Evolutionary conservation across 169 alveolate species (phyloP), one percentile per base, ranked within the genome.

Genomic region (Plasmodium blacklocki): DNA sequence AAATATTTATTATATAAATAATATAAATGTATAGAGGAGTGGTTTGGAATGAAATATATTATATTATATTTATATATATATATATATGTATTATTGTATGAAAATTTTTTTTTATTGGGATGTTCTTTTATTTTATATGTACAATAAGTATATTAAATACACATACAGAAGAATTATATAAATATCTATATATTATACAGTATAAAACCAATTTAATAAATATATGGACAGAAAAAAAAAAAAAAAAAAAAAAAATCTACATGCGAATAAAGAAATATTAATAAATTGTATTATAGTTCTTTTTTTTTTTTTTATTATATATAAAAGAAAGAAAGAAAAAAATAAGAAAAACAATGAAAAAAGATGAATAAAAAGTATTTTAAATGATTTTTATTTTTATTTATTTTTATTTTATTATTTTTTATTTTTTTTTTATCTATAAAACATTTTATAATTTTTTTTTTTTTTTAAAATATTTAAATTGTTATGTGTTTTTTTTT

Each of bases 331-430:
- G 29, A 23, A 23, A 23, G 29, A 29, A 29, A 29, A 29, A 29
- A 29, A 29, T 2, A 29, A 29, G 43, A 29, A 29, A 29, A 29
- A 29, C 43, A 29, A 29, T 29, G 43, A 23, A 62, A 62, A 47
- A 63, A 63, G 19, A 63, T 12, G 11, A 64, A 64, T 64, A 64
- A 21, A 6, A 63, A 63, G 21, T 64, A 29, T 64, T 64, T 64
- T 64, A 26, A 74, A 74, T 74, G 88, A 74, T 74, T 29, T 60
- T 59, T 45, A 32, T 56, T 58, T 59, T 58, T 50, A 32, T 74
- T 26, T 15, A 12, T 32, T 64, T n/a, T 26, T 76, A 49, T 64
- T 47, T 63, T 26, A 39, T n/a, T 14, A 14, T 15, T 19, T 68
- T 47, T 76, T 68, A 43, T 63, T 76, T 64, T 76, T 76, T 49